phyloP scores from a whole-genome alignment of 2,329 filamentous ascomycete genomes.

The Penicillium sp. region DNA sequence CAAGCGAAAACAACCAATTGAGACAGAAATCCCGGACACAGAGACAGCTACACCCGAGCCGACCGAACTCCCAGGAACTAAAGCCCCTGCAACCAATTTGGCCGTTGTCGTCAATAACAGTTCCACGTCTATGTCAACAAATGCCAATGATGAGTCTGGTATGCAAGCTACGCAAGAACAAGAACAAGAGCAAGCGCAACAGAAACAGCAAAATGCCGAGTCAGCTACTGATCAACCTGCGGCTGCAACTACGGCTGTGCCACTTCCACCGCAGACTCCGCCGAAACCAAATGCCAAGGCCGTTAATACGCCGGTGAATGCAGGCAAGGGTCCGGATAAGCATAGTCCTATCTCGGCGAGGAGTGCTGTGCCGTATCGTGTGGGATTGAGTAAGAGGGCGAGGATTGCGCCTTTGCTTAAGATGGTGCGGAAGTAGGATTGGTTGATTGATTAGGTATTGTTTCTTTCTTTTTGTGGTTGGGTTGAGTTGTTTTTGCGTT shows the following conservation, averaged over 20 bases:
- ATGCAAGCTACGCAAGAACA: not conserved
- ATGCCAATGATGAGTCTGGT: not conserved
- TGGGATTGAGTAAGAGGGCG: slow-evolving; percentile 49
- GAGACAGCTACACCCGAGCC: slow-evolving; percentile 1
- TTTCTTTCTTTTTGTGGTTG: not conserved
- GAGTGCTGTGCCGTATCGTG: slow-evolving; percentile 43
- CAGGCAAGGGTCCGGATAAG: slow-evolving; percentile 33
- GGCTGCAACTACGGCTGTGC: slow-evolving; percentile 1
- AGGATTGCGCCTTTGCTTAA: slow-evolving; percentile 49
- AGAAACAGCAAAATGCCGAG: not conserved
- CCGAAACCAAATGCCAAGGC: not conserved
- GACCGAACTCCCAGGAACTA: not conserved
- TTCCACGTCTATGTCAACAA: not conserved
- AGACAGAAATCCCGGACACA: slow-evolving; percentile 15
- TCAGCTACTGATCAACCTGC: not conserved
- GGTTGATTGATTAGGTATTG: too few species aligned
- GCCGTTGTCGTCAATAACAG: slow-evolving; percentile 3
- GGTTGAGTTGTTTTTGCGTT: slow-evolving; percentile 1
- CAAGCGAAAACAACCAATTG: slow-evolving; percentile 39
- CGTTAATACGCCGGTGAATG: not conserved
- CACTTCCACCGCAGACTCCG: slow-evolving; percentile 8
- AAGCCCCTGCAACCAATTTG: not conserved
- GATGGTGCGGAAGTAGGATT: slow-evolving; percentile 39
- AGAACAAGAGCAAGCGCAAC: not conserved
- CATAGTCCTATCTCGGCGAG: slow-evolving; percentile 42